phyloP scores from a whole-genome alignment of 768 basidiomycete genomes.

The Termitomyces sp. region DNA sequence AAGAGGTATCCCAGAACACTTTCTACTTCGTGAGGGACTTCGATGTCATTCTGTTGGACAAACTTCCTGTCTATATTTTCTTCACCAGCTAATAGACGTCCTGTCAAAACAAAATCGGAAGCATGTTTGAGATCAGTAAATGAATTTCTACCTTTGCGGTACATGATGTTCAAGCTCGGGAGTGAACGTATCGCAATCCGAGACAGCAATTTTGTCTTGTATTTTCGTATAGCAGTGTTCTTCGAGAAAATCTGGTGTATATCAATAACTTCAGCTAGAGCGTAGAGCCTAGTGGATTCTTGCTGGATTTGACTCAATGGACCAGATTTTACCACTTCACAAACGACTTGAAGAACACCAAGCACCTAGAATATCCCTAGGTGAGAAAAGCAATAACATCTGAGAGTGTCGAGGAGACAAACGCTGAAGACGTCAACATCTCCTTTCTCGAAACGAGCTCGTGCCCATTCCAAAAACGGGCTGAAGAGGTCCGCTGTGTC shows the following conservation, averaged over 20 bases:
- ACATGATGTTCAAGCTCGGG: constrained; percentile 34
- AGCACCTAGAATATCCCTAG: constrained; percentile 41
- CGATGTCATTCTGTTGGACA: constrained; percentile 36
- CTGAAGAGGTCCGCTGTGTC: constrained; percentile 48
- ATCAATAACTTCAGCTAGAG: constrained; percentile 39
- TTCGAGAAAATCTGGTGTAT: constrained; percentile 31
- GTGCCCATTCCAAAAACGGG: constrained; percentile 47
- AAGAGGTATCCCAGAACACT: constrained; percentile 68
- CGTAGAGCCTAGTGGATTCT: constrained; percentile 37
- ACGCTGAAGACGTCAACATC: constrained; percentile 49
- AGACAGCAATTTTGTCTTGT: constrained; percentile 60
- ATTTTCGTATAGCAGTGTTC: constrained; percentile 70
- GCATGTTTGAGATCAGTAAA: not conserved
- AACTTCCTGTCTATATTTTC: constrained; percentile 11
- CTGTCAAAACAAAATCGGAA: constrained; percentile 15
- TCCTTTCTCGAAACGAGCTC: constrained; percentile 25
- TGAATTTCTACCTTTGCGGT: constrained; percentile 34
- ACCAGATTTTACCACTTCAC: constrained; percentile 63
- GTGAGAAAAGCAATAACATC: not conserved
- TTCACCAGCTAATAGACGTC: constrained; percentile 24
- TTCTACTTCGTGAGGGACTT: constrained; percentile 81
- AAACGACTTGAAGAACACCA: constrained; percentile 63
- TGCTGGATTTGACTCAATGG: constrained; percentile 46
- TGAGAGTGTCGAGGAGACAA: constrained; percentile 12
- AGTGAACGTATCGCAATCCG: constrained; percentile 60